Evolutionary conservation across 768 basidiomycete species (phyloP).

Genomic region (Podaxis pistillaris): DNA sequence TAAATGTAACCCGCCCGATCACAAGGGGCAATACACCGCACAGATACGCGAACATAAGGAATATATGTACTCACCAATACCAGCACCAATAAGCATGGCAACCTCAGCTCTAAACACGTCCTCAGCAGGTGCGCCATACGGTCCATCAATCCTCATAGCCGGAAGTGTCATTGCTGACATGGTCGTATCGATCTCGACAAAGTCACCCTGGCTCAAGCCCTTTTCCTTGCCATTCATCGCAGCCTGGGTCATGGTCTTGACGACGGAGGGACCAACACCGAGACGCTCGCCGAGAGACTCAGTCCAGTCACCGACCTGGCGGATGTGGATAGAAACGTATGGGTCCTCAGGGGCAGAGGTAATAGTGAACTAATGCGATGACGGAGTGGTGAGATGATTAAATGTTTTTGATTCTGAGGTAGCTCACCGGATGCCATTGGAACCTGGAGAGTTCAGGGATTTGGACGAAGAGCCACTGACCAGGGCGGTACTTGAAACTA

Average conservation of each 20-base stretch:
- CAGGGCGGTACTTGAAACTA: slow-evolving; percentile 87
- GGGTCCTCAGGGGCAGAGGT: slow-evolving; percentile 94
- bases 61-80: slow-evolving; percentile 64
- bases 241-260: slow-evolving; percentile 73
- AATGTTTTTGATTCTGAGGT: slow-evolving; percentile 4
- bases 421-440: slow-evolving; percentile 96
- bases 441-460: slow-evolving; percentile 79
- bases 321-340: slow-evolving; percentile 88
- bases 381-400: slow-evolving; percentile 9
- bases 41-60: neutral
- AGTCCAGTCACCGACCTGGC: slow-evolving; percentile 92
- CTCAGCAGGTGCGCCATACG: slow-evolving; percentile 91
- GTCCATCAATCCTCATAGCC: slow-evolving; percentile 78
- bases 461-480: slow-evolving; percentile 90
- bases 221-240: slow-evolving; percentile 79
- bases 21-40: neutral
- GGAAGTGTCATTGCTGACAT: slow-evolving; percentile 57
- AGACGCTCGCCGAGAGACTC: slow-evolving; percentile 81
- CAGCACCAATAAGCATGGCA: slow-evolving; percentile 89
- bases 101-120: slow-evolving; percentile 86
- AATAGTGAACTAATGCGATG: slow-evolving; percentile 73
- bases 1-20: neutral
- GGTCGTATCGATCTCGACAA: slow-evolving; percentile 69
- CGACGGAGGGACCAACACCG: slow-evolving; percentile 74
- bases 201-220: slow-evolving; percentile 66